phyloP scores from a whole-genome alignment of 768 basidiomycete genomes.

The Podaxis carcinomalis region DNA sequence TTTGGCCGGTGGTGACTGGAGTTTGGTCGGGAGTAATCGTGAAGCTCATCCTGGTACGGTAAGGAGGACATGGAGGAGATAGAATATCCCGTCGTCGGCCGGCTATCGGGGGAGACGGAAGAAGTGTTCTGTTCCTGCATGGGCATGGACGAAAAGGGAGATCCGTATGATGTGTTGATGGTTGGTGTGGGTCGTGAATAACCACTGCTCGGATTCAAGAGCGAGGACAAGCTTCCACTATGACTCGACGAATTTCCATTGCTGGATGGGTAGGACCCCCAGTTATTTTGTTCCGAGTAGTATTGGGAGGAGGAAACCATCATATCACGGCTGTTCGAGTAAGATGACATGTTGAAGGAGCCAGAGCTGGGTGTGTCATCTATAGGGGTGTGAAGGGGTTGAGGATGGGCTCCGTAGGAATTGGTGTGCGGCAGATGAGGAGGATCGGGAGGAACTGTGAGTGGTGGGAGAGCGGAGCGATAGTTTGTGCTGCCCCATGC shows the following conservation, averaged over 20 bases:
- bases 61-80: slow-evolving; percentile 78
- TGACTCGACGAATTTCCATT: slow-evolving; percentile 56
- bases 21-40: slow-evolving; percentile 69
- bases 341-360: slow-evolving; percentile 39
- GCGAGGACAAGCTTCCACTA: slow-evolving; percentile 71
- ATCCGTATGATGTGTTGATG: slow-evolving; percentile 68
- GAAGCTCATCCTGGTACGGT: slow-evolving; percentile 58
- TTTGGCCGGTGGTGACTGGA: slow-evolving; percentile 75
- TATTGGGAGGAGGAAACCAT: slow-evolving; percentile 60
- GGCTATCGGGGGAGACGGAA: slow-evolving; percentile 79
- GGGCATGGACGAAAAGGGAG: slow-evolving; percentile 67
- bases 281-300: slow-evolving; percentile 45
- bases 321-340: slow-evolving; percentile 39
- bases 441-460: slow-evolving; percentile 78
- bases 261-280: slow-evolving; percentile 41
- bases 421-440: slow-evolving; percentile 51
- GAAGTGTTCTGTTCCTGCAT: slow-evolving; percentile 67
- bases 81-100: slow-evolving; percentile 83
- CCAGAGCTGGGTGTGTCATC: slow-evolving; percentile 62
- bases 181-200: slow-evolving; percentile 61
- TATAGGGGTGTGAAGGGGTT: slow-evolving; percentile 56
- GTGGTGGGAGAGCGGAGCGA: slow-evolving; percentile 68
- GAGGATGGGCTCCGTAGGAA: slow-evolving; percentile 57
- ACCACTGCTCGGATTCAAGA: slow-evolving; percentile 67
- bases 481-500: slow-evolving; percentile 61